These are phyloP conservation scores for Dryadomyces sulphureus DNA, from an alignment of 2,329 filamentous ascomycete species.

Conservation along the genomic window DNA sequence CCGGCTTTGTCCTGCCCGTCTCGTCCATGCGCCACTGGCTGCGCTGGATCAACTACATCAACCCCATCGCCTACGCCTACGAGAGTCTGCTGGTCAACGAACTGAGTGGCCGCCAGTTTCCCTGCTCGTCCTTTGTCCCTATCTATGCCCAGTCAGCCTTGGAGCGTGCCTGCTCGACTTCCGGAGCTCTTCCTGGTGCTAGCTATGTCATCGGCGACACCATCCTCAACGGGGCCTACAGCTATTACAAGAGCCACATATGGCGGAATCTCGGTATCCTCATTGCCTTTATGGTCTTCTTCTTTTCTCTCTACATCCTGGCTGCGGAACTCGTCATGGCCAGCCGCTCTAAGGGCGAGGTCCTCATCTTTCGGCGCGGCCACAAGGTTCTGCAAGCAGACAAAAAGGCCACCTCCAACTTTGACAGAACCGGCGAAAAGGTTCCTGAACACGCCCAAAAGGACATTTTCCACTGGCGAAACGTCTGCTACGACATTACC, in stretches of 20 bases:
- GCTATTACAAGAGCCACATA: conserved; percentile 40
- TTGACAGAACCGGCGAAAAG: conserved; percentile 26
- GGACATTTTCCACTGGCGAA: conserved; percentile 69
- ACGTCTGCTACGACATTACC: conserved; percentile 64
- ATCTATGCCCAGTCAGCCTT: conserved; percentile 15
- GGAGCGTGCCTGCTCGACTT: conserved; percentile 28
- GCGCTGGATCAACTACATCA: conserved; percentile 69
- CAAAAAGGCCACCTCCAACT: conserved; percentile 11
- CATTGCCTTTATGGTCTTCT: conserved; percentile 45
- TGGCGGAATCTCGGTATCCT: conserved; percentile 63
- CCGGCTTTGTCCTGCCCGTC: conserved; percentile 50
- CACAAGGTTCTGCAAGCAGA: conserved; percentile 41
- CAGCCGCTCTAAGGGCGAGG: conserved; percentile 59
- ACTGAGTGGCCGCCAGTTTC: conserved; percentile 51
- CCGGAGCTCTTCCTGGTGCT: conserved; percentile 38
- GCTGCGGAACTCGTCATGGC: conserved; percentile 49
- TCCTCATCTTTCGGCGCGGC: conserved; percentile 57
- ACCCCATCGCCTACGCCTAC: conserved; percentile 68
- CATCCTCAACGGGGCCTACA: conserved; percentile 40
- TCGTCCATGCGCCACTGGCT: conserved; percentile 67
- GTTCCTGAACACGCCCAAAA: neutral
- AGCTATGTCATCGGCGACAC: conserved; percentile 37
- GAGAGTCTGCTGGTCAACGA: conserved; percentile 75
- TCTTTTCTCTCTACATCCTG: conserved; percentile 44
- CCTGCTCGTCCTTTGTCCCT: neutral